These are phyloP conservation scores for Crataegus laevigata DNA, from an alignment of 306 rosid genomes.

Conservation along the genomic window DNA sequence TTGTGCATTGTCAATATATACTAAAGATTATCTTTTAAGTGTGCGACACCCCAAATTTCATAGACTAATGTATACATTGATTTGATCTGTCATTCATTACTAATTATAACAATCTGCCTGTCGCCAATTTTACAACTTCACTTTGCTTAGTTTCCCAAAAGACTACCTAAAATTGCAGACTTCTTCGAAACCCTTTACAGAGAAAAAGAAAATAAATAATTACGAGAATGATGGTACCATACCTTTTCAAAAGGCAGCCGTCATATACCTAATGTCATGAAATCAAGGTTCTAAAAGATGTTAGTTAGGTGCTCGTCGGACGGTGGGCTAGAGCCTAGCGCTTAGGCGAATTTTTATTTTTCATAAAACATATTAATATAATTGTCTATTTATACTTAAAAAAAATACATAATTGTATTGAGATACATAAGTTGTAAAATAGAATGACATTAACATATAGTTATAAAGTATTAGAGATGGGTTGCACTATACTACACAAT, in stretches of 20 bases:
- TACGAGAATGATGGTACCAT: background rate
- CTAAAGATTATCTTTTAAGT: conserved; percentile 3
- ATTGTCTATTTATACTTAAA: no score
- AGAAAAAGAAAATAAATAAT: background rate
- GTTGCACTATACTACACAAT: no score
- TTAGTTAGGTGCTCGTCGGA: accelerated
- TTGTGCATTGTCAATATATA: background rate
- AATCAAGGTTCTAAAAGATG: background rate
- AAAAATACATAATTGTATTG: no score
- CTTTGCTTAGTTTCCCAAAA: background rate
- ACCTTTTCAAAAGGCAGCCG: background rate
- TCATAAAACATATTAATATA: no score
- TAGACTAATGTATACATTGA: background rate
- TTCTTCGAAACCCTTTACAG: background rate
- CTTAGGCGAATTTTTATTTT: no score
- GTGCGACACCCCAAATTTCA: conserved; percentile 2
- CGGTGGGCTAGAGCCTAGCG: no score
- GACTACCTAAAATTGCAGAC: background rate
- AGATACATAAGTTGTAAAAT: no score
- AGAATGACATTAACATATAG: no score
- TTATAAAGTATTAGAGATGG: no score
- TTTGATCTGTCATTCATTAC: conserved; percentile 16
- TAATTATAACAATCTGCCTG: background rate
- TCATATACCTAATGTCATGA: background rate
- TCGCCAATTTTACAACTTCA: background rate